Evolutionary conservation across 2,329 filamentous ascomycete species (phyloP), one percentile per base, ranked within the genome.

Genomic region (Chaetomiaceae sp.): DNA sequence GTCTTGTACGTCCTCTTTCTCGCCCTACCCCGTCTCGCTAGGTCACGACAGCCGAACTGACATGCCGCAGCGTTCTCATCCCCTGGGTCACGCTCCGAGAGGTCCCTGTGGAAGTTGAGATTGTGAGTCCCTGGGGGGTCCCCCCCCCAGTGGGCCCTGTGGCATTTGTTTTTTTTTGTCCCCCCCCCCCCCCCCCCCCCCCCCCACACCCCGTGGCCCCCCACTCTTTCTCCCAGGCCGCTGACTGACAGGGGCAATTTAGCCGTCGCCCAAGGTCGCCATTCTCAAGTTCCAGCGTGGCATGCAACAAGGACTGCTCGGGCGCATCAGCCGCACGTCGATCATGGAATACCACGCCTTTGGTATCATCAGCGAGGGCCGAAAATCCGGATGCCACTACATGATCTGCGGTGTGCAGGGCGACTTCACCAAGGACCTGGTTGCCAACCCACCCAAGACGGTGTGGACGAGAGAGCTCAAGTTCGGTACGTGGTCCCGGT

Each of bases 281-380:
- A 62, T 73, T 47, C 64, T 73, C 37, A 61, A 62, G 23, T 73
- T 73, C 61, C 34, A 71, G 9, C 67, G 70, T 29, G 70, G 70
- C 25, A 73, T 73, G 65, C 69, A 73, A 58, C 70, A 73, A 59
- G 70, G 70, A 16, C 69, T 72, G 13, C 64, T 73, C 2, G 70
- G 69, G 6, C 61, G 70, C 29, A 72, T 73, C 62, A 69, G 69
- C 59, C 69, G 70, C 36, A 71, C 69, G 4, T 72, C 69, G 4
- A 64, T 73, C 47, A 72, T 73, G 70, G 70, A 73, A 56, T 73
- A 72, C 58, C 70, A 73, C 44, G 70, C 69, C 9, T 72, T 73
- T 50, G 70, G 70, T 9, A 71, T 71, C 54, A 71, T 73, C 58
- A 71, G 69, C 60, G 69, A 71, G 58, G 69, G 69, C 20, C 64